Evolutionary conservation across 805 yeast genomes (phyloP).

Genomic region (Blastobotrys attinorum): DNA sequence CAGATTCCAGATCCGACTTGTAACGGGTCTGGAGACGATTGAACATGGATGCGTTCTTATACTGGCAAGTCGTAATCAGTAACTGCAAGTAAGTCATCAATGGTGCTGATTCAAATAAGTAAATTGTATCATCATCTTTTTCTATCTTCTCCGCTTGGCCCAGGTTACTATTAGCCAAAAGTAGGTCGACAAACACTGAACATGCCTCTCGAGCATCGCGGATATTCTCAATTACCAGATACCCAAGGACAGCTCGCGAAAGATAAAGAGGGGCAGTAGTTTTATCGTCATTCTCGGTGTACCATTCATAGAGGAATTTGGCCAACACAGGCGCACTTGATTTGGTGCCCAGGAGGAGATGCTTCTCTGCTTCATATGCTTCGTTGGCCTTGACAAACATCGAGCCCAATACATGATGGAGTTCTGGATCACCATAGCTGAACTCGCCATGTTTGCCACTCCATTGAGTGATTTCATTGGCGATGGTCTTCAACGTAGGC

Average conservation of each 20-base stretch:
- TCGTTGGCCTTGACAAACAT: slow-evolving; percentile 44
- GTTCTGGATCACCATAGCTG: slow-evolving; percentile 64
- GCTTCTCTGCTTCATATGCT: slow-evolving; percentile 63
- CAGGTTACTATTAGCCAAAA: slow-evolving; percentile 18
- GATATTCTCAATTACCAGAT: slow-evolving; percentile 57
- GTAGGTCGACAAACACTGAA: slow-evolving; percentile 30
- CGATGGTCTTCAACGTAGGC: slow-evolving; percentile 56
- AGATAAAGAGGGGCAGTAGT: slow-evolving; percentile 27
- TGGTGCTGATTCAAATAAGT: slow-evolving; percentile 36
- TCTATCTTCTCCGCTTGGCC: slow-evolving; percentile 11
- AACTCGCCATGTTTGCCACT: slow-evolving; percentile 41
- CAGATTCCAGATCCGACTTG: slow-evolving; percentile 25
- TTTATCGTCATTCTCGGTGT: slow-evolving; percentile 21
- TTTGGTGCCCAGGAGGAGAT: slow-evolving; percentile 57
- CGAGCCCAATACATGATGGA: slow-evolving; percentile 67
- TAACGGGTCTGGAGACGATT: slow-evolving; percentile 46
- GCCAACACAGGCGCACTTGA: slow-evolving; percentile 39
- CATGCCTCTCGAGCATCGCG: slow-evolving; percentile 45
- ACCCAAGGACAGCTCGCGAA: slow-evolving; percentile 66
- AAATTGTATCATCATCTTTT: slow-evolving; percentile 29
- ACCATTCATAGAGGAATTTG: slow-evolving; percentile 46
- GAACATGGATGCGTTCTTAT: slow-evolving; percentile 45
- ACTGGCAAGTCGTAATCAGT: slow-evolving; percentile 51
- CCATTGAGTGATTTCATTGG: slow-evolving; percentile 60
- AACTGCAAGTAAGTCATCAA: slow-evolving; percentile 65